Base-by-base conservation (phyloP, 164 flowering plant species). In the Tinospora cordifolia region DNA sequence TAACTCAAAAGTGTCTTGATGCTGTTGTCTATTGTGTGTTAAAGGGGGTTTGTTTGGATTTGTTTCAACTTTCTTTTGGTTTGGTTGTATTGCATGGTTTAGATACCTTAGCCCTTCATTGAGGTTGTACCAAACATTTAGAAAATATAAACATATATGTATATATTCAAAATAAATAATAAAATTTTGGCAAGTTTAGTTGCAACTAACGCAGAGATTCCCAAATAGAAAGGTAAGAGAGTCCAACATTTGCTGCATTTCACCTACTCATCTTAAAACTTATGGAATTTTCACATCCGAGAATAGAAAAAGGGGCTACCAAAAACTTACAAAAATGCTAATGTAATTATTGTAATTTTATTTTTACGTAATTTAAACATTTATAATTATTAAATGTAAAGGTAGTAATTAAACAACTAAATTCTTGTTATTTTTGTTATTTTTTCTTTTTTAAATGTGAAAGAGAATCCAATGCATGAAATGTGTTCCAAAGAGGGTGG, bases 111-210 rank as follows among this genome's bases (percentile, higher is more conserved):
- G 47, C 6, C 21, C 22, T 51, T 21, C 60, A 54, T 44, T 54
- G 60, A 3, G n/a, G 64, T 58, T 59, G 65, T 40, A 59, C 71
- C 71, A n/a, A 69, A 69, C 59, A 49, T 14, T 59, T 58, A 21
- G 51, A 69, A 30, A 59, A 58, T n/a, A n/a, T n/a, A n/a, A n/a
- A n/a, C n/a, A n/a, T n/a, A n/a, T n/a, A n/a, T n/a, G n/a, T n/a
- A n/a, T n/a, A n/a, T n/a, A n/a, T 10, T 25, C 47, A 38, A 22
- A 60, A 59, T 58, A 12, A 51, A 13, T 14, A 13, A 1, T 15
- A 3, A 51, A 10, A 54, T 24, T 39, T 49, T 38, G 2, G 36
- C 13, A 36, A 68, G 25, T 57, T 11, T 58, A 19, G 71, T 69
- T 69, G 49, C 71, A 69, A 69, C 64, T 59, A 58, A 59, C 71